Base-by-base conservation (phyloP, 2,329 filamentous ascomycete species). In the Herpotrichia juniperi region DNA sequence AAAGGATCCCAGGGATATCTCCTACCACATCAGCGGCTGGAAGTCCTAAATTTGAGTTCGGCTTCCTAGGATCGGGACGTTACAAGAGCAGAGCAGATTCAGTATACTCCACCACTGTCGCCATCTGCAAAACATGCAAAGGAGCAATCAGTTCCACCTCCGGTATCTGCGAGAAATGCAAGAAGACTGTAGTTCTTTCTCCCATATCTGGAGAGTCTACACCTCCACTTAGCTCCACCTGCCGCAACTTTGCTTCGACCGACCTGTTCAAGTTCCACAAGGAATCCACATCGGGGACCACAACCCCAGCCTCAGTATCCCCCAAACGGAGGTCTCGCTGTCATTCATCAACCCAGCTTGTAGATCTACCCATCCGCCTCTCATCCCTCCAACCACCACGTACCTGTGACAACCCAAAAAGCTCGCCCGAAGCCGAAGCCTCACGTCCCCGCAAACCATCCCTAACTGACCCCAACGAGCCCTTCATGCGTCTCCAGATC, bases 121-220 rank as follows among this genome's bases (percentile, higher is more conserved):
- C 68, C 19, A 66, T 53, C 10, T 73, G 70, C 54, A 71, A 69
- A 45, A 57, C 57, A 9, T 73, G 70, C 49, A 59, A 65, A 21
- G 52, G 59, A 30, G 42, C 66, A 6, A 68, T 71, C 16, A 61
- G 52, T 1, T 68, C 67, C 9, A 34, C 58, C 14, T 63, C 62
- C 6, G 66, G 65, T 1, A 57, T 71, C 21, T 73, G 70, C 39
- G 63, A 69, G 47, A 54, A 50, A 12, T 72, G 70, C 54, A 68
- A 61, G 25, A 69, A 57, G 55, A 68, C 54, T 21, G 64, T 70
- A 22, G 46, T 67, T 16, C 51, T 68, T 5, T 46, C 61, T 1
- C 50, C 57, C 2, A 17, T 48, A 17, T 48, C 51, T 12, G 66
- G 62, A 19, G 61, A 67, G 46, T 54, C 60, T 12, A 67, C 68